Evolutionary conservation across 768 basidiomycete genomes (phyloP), one percentile per base, ranked within the genome.

Genomic region (Russula brevipes): DNA sequence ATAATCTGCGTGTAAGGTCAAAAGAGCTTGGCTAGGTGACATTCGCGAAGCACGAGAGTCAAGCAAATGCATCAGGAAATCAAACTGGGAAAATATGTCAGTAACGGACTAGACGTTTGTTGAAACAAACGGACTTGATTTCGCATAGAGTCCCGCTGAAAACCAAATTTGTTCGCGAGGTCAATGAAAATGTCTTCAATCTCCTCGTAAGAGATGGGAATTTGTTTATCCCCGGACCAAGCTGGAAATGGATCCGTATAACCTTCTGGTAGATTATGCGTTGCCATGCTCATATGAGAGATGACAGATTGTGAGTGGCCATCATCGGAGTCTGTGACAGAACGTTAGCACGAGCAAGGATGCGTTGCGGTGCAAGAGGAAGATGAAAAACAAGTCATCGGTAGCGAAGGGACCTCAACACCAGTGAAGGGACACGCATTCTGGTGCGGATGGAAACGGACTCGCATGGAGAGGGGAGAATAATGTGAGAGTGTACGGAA

Each of bases 141-240:
- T 53, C 94, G 85, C 91, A 94, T 94, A 11, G 90, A 93, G 73
- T 95, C 94, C 49, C 88, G 83, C 77, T 95, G 97, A 75, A 99
- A 99, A 60, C 97, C 97, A 73, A 99, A 99, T 77, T 99, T 99
- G 79, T 98, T 94, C 47, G 94, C 88, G 64, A 99, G 84, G 76
- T 99, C 97, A 70, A 98, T 87, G 73, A 98, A 93, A 66, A 99
- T 96, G 74, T 98, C 97, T 75, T 98, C 97, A 61, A 98, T 98
- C 75, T 98, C 96, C 74, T 99, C 97, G 66, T 89, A 94, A 45
- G 94, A 94, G 73, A 99, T 89, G 65, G 97, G 97, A 66, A 97
- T 94, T 72, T 94, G 89, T 57, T 89, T 87, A 67, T 96, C 91
- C 38, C 88, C 81, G 33, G 89, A 84, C 97, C 97, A 99, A 46